Percentiles rank a stretch among this genome's conserved stretches.
Conservation (phyloP, 2,329 filamentous ascomycete species). For the Metarhizium anisopliae region DNA sequence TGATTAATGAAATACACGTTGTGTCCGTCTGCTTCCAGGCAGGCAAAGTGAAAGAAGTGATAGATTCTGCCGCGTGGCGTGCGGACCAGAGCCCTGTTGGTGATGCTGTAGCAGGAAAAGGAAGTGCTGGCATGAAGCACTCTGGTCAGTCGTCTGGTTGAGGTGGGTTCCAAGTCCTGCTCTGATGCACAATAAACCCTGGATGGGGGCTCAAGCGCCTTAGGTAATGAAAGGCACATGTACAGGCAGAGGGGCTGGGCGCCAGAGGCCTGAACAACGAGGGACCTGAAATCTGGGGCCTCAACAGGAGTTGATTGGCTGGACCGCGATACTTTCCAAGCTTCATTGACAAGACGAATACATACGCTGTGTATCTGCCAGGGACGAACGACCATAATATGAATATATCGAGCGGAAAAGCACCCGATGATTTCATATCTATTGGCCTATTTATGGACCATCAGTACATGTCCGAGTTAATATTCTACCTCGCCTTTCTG, state of each 20-base stretch:
- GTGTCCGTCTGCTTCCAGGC: conserved; percentile 28
- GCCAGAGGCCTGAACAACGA: neutral
- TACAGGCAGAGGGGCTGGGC: neutral
- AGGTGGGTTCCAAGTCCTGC: neutral
- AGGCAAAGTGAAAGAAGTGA: conserved; percentile 20
- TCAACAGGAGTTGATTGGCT: no score
- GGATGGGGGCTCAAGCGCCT: neutral
- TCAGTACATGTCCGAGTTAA: no score
- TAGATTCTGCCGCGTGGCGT: conserved; percentile 19
- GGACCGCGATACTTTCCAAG: no score
- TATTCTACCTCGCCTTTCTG: no score
- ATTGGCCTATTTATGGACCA: no score
- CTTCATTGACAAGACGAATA: neutral
- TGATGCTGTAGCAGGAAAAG: conserved; percentile 1
- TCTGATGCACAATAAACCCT: neutral
- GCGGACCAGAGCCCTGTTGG: conserved; percentile 18
- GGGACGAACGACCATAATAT: neutral
- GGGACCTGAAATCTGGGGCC: no score
- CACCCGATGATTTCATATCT: no score
- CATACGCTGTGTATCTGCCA: neutral
- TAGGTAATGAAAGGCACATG: neutral
- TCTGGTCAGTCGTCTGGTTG: neutral
- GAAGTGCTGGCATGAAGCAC: neutral
- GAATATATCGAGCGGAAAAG: no score
- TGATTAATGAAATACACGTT: conserved; percentile 19